These are phyloP conservation scores for Ustilago loliicola DNA, from an alignment of 1,284 basidiomycete species.

Conservation along the genomic window DNA sequence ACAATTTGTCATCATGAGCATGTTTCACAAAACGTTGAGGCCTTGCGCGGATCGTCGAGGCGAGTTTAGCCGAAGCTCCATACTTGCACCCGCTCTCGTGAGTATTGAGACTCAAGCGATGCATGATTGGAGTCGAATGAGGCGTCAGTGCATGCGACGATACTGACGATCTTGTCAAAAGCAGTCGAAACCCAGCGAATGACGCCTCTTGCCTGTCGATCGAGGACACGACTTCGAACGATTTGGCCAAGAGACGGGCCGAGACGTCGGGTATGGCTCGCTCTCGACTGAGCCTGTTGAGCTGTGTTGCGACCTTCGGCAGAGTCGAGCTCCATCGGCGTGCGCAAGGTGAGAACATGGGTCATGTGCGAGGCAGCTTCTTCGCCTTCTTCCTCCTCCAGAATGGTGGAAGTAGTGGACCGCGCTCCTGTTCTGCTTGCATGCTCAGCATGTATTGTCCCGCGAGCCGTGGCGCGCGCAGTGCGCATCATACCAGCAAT, in stretches of 20 bases:
- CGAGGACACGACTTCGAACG: constrained; percentile 24
- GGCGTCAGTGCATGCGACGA: constrained; percentile 23
- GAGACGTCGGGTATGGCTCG: not conserved
- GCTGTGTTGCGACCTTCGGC: not conserved
- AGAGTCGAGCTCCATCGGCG: constrained; percentile 9
- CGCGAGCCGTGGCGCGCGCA: constrained; percentile 8
- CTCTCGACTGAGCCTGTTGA: not conserved
- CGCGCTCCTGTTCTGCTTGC: not conserved
- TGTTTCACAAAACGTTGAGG: not conserved
- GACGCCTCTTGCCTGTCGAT: constrained; percentile 20
- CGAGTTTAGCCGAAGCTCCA: constrained; percentile 48
- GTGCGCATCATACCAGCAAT: constrained; percentile 33
- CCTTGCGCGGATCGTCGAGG: not conserved
- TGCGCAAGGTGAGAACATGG: constrained; percentile 41
- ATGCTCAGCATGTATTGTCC: not conserved
- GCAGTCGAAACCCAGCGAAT: constrained; percentile 48
- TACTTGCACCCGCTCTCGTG: constrained; percentile 48
- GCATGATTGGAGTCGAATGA: not conserved
- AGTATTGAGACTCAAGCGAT: not conserved
- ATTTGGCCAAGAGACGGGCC: constrained; percentile 28
- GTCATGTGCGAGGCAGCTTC: constrained; percentile 27
- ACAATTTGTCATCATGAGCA: not conserved
- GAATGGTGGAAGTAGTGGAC: constrained; percentile 20
- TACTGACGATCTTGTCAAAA: constrained; percentile 58
- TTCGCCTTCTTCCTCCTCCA: constrained; percentile 23